A percentile compares a stretch with the other conserved stretches of the same genome.
These are phyloP conservation scores for Trichoderma atroviride DNA, from an alignment of 2,329 filamentous ascomycete genomes.

Conservation along the genomic window DNA sequence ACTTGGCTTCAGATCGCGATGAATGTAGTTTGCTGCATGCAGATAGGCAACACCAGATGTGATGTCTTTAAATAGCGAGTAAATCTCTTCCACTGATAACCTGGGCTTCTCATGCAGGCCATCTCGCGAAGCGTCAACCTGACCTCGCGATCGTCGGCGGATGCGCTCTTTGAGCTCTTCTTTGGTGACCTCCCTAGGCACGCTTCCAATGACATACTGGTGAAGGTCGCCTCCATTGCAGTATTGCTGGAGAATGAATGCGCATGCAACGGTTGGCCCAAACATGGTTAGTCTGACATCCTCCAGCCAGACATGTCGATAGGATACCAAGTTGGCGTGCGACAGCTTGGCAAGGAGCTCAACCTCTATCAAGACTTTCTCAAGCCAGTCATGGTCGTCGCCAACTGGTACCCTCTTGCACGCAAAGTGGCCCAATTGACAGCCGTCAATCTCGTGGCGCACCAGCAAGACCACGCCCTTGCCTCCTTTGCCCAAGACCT, in stretches of 20 bases:
- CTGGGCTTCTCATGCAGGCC: constrained; percentile 46
- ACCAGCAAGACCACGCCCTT: constrained; percentile 96
- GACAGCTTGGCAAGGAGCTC: constrained; percentile 88
- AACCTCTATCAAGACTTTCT: constrained; percentile 91
- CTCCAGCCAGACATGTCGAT: constrained; percentile 96
- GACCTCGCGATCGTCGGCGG: constrained; percentile 78
- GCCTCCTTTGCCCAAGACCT: constrained; percentile 82
- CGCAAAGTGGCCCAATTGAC: constrained; percentile 85
- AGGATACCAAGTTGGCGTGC: constrained; percentile 93
- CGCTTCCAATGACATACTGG: constrained; percentile 76
- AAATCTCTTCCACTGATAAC: constrained; percentile 84
- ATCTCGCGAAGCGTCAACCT: constrained; percentile 64
- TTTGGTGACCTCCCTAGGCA: constrained; percentile 66
- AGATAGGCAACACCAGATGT: constrained; percentile 89
- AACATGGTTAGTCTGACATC: constrained; percentile 83
- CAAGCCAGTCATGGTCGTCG: constrained; percentile 91
- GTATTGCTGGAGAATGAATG: constrained; percentile 96
- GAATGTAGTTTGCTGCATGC: constrained; percentile 89
- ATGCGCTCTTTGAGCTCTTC: constrained; percentile 88
- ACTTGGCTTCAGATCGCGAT: constrained; percentile 92
- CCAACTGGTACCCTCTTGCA: constrained; percentile 97
- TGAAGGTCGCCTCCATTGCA: constrained; percentile 93
- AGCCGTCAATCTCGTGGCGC: constrained; percentile 86
- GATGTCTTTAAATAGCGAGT: constrained; percentile 94
- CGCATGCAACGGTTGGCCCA: constrained; percentile 87